A percentile compares a stretch with the other conserved stretches of the same genome.
Conservation (phyloP, 2,329 filamentous ascomycete species). For the Botrytis fragariae region DNA sequence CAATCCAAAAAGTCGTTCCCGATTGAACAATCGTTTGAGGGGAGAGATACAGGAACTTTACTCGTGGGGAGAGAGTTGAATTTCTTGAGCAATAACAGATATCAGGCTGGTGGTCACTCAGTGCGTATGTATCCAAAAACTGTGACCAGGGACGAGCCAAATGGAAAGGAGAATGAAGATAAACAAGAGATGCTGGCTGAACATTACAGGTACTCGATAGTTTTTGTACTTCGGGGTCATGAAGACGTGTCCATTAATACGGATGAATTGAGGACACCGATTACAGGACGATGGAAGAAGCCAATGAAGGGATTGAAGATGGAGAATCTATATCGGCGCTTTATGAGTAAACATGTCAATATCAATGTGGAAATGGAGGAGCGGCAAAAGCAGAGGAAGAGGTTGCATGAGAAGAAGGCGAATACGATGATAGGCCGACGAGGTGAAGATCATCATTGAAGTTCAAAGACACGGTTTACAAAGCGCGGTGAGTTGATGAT, state of each 20-base stretch:
- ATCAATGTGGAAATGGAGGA: constrained; percentile 30
- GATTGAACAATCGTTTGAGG: constrained; percentile 28
- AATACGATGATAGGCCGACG: background rate
- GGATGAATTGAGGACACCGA: constrained; percentile 28
- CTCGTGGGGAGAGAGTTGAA: constrained; percentile 33
- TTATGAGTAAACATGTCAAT: constrained; percentile 30
- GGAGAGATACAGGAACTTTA: constrained; percentile 24
- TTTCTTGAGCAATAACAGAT: constrained; percentile 29
- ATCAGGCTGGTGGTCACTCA: constrained; percentile 29
- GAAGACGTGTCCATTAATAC: constrained; percentile 29
- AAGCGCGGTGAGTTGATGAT: background rate
- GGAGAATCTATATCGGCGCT: constrained; percentile 25
- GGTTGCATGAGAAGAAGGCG: constrained; percentile 26
- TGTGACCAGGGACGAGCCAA: background rate
- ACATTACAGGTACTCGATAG: constrained; percentile 31
- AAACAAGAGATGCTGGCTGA: background rate
- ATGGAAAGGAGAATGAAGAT: background rate
- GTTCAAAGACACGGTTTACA: background rate
- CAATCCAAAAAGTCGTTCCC: constrained; percentile 25
- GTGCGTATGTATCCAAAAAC: constrained; percentile 28
- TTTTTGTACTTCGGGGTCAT: constrained; percentile 35
- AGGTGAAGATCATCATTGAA: background rate
- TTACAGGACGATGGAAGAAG: constrained; percentile 29
- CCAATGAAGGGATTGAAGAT: constrained; percentile 27
- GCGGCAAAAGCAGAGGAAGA: constrained; percentile 29